Percentiles rank a stretch among this genome's conserved stretches.
phyloP scores from a whole-genome alignment of 2,329 filamentous ascomycete genomes.

The Hyphodiscus sp. region DNA sequence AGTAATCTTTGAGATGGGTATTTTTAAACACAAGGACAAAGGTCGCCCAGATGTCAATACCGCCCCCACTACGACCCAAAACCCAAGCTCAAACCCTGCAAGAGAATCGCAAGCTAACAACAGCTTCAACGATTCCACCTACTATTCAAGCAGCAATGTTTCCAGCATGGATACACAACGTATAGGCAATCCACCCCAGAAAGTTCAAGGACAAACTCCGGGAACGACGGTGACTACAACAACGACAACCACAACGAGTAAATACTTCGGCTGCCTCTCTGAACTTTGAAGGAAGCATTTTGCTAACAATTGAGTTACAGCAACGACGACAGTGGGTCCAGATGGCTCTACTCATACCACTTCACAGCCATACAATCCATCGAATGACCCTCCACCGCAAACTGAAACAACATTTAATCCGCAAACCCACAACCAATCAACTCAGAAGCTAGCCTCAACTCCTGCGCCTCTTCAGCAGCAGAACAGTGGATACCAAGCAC shows the following conservation, averaged over 20 bases:
- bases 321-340: slow-evolving; percentile 19
- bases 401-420: slow-evolving; percentile 16
- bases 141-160: slow-evolving; percentile 19
- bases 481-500: not conserved
- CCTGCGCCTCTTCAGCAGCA: not conserved
- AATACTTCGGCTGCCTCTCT: too few relatives aligned
- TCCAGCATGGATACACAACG: slow-evolving; percentile 8
- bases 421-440: slow-evolving; percentile 1
- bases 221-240: too few relatives aligned
- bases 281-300: too few relatives aligned
- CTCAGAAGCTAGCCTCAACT: not conserved
- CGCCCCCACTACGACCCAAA: too few relatives aligned
- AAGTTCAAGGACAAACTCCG: slow-evolving; percentile 1
- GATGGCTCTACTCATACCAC: slow-evolving; percentile 20
- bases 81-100: too few relatives aligned
- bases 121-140: slow-evolving; percentile 19
- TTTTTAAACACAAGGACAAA: too few relatives aligned
- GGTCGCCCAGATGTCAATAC: too few relatives aligned
- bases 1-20: too few relatives aligned
- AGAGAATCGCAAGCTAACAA: slow-evolving; percentile 3
- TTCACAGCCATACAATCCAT: slow-evolving; percentile 21
- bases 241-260: too few relatives aligned
- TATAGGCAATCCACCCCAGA: too few relatives aligned
- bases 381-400: slow-evolving; percentile 20
- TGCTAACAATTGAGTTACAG: slow-evolving; percentile 7